These are phyloP conservation scores for Luvunga scandens DNA, from an alignment of 345 rosid species.

Conservation along the genomic window DNA sequence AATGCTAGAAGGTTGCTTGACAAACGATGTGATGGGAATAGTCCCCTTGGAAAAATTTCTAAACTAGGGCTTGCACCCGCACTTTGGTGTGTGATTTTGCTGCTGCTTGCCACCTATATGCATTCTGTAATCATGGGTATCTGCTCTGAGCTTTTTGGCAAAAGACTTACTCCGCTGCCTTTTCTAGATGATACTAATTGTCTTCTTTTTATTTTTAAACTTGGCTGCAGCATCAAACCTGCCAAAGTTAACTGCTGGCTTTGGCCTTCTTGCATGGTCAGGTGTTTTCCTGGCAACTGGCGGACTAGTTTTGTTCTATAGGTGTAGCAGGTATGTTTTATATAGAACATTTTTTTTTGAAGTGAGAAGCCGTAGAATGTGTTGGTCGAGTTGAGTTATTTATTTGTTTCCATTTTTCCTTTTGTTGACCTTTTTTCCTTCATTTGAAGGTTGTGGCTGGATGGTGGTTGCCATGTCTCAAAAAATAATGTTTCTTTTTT, in stretches of 20 bases:
- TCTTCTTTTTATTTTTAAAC: slow-evolving; percentile 3
- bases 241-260: slow-evolving; percentile 70
- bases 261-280: slow-evolving; percentile 82
- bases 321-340: slow-evolving; percentile 81
- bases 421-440: neutral
- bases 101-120: slow-evolving; percentile 62
- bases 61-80: slow-evolving; percentile 89
- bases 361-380: neutral
- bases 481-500: too few species aligned
- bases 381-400: slow-evolving; percentile 2
- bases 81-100: slow-evolving; percentile 64
- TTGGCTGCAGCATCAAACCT: slow-evolving; percentile 65
- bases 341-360: neutral
- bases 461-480: too few species aligned
- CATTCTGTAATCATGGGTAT: slow-evolving; percentile 78
- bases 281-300: slow-evolving; percentile 71
- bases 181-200: slow-evolving; percentile 9
- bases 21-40: slow-evolving; percentile 71
- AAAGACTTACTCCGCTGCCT: slow-evolving; percentile 10
- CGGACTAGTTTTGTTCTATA: slow-evolving; percentile 78
- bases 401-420: neutral
- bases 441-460: too few species aligned
- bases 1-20: slow-evolving; percentile 91
- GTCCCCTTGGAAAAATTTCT: slow-evolving; percentile 65
- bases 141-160: slow-evolving; percentile 18